phyloP scores from a whole-genome alignment of 768 basidiomycete genomes.

The Termitomyces sp. region DNA sequence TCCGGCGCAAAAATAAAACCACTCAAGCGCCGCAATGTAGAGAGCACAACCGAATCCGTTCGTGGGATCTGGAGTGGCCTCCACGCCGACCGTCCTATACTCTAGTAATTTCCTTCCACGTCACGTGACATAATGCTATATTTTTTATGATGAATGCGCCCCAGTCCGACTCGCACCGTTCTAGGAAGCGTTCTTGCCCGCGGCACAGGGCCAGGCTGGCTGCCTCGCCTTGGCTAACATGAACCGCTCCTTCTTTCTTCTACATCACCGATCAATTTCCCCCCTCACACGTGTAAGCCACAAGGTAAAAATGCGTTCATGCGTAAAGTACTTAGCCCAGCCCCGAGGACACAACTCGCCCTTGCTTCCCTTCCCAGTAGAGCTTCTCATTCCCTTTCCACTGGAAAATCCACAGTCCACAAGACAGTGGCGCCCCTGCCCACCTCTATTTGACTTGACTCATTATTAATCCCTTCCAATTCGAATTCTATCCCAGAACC shows the following conservation, averaged over 20 bases:
- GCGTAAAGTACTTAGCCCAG: conserved; percentile 17
- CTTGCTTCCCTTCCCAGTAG: neutral
- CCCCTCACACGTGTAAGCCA: conserved; percentile 39
- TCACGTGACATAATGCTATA: conserved; percentile 26
- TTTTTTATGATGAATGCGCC: conserved; percentile 14
- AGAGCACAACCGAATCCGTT: conserved; percentile 75
- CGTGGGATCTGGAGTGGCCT: conserved; percentile 91
- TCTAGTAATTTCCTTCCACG: conserved; percentile 11
- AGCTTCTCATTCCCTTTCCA: conserved; percentile 7
- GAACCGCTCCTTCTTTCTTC: conserved; percentile 21
- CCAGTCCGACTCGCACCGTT: conserved; percentile 12
- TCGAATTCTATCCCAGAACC: neutral
- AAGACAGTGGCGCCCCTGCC: neutral
- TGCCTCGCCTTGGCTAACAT: conserved; percentile 21
- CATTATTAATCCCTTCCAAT: neutral
- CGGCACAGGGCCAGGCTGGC: conserved; percentile 10
- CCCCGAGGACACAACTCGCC: conserved; percentile 5
- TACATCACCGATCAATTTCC: conserved; percentile 28
- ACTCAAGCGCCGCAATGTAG: conserved; percentile 71
- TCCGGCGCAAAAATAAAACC: conserved; percentile 84
- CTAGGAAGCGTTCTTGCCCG: conserved; percentile 1
- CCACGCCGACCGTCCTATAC: conserved; percentile 65
- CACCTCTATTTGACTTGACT: too few relatives aligned
- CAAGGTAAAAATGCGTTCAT: conserved; percentile 30
- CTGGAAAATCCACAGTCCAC: conserved; percentile 9